Base-by-base conservation (phyloP, 306 rosid species). In the Lathyrus aphaca region DNA sequence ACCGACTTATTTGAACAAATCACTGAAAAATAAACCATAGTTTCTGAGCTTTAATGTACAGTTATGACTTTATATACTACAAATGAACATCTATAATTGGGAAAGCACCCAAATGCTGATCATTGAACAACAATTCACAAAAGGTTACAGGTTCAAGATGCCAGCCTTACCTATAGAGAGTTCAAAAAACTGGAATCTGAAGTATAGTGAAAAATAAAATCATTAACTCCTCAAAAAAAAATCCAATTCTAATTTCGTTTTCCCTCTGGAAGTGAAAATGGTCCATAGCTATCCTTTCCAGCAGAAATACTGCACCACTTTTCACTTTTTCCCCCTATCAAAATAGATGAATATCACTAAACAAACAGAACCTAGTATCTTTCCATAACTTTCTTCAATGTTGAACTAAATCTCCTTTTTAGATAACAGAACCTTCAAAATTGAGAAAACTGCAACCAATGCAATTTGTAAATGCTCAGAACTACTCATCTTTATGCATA, bases 401-500 rank as follows among this genome's bases (percentile, higher is more conserved):
- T n/a, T 27, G 61, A 64, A 78, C 69, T 72, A 63, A 8, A 35
- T 71, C 27, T 63, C 78, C 83, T 72, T 84, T 66, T 85, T 80
- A 48, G 80, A 80, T 10, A 78, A 64, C 40, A 95, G 70, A 35
- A 79, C 82, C 64, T 85, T 86, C 45, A 95, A 77, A 71, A 91
- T 69, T 25, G 99, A 86, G 74, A 82, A 86, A 70, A 80, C 83
- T 0, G 86, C 91, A 74, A 87, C 71, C 74, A 89, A 67, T 30
- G 91, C 89, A 69, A 95, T 82, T 58, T 85, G 99, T 77, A 89
- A 76, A 85, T 91, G 89, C 77, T 91, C 99, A 64, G 85, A 78
- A 85, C 96, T 91, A 73, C 89, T 87, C 10, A 68, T 74, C 76
- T 88, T 95, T 23, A 91, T 69, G 78, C 91, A 78, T 59, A 95